Evolutionary conservation across 2,329 filamentous ascomycete genomes (phyloP).

Genomic region (Amesomyces nigricolor): DNA sequence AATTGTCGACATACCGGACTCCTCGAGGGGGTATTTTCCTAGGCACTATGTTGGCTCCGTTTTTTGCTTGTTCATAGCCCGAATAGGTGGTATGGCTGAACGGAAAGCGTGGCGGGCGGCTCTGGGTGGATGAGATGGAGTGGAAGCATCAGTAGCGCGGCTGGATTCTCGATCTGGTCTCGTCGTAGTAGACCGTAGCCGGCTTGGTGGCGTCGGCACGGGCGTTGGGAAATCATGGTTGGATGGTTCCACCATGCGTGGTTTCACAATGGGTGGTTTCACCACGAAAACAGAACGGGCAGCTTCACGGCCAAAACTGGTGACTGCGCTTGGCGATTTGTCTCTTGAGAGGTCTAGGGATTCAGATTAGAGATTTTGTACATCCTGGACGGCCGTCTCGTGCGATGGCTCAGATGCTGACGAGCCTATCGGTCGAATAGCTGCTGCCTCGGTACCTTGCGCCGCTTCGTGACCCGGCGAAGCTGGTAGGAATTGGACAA

Average conservation of each 20-base stretch:
- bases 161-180: constrained; percentile 9
- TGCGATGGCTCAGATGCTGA: constrained; percentile 11
- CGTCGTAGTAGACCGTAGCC: not conserved
- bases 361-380: constrained; percentile 8
- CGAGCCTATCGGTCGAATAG: constrained; percentile 6
- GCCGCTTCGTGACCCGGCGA: constrained; percentile 3
- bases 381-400: not conserved
- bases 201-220: constrained; percentile 5
- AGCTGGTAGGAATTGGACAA: constrained; percentile 1
- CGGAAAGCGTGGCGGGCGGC: constrained; percentile 1
- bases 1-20: constrained; percentile 5
- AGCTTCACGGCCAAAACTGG: constrained; percentile 15
- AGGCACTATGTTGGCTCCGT: not conserved
- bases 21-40: constrained; percentile 6
- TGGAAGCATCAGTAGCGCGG: constrained; percentile 6
- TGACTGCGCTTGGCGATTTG: not conserved
- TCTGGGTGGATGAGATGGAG: constrained; percentile 4
- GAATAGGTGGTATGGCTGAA: constrained; percentile 14
- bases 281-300: constrained; percentile 14
- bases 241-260: too few relatives aligned
- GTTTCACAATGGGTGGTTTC: constrained; percentile 10
- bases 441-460: constrained; percentile 3
- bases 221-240: too few relatives aligned
- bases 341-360: constrained; percentile 1
- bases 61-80: constrained; percentile 7